phyloP scores from a whole-genome alignment of 768 basidiomycete genomes.

The Aureoboletus auriporus region DNA sequence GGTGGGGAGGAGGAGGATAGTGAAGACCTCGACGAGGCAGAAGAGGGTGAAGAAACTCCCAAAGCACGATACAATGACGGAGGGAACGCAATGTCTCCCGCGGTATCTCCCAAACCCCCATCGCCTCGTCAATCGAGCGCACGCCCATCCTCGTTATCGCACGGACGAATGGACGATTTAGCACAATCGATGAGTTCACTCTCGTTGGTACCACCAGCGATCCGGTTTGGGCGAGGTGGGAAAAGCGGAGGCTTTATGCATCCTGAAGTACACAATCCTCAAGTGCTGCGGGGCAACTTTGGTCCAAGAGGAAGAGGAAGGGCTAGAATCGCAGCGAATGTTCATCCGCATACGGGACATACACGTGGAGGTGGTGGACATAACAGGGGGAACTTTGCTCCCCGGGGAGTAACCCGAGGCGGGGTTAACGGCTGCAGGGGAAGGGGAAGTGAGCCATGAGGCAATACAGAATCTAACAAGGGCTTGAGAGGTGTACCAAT shows the following conservation, averaged over 20 bases:
- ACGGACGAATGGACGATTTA: slow-evolving; percentile 42
- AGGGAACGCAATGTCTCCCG: slow-evolving; percentile 16
- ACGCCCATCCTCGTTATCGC: slow-evolving; percentile 16
- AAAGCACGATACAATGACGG: slow-evolving; percentile 19
- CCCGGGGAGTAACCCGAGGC: slow-evolving; percentile 15
- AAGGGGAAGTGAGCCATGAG: slow-evolving; percentile 13
- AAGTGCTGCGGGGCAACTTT: slow-evolving; percentile 25
- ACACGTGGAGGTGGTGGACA: slow-evolving; percentile 8
- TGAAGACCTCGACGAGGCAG: slow-evolving; percentile 18
- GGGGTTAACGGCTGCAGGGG: slow-evolving; percentile 6
- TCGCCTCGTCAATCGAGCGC: slow-evolving; percentile 19
- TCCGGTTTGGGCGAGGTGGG: slow-evolving; percentile 74
- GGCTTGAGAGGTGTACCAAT: no score
- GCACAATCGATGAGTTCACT: slow-evolving; percentile 43
- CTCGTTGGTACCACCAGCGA: slow-evolving; percentile 61
- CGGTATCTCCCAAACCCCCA: slow-evolving; percentile 13
- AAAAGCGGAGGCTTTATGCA: slow-evolving; percentile 49
- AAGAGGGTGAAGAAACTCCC: slow-evolving; percentile 25
- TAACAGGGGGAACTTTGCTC: slow-evolving; percentile 7
- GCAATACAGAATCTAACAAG: no score
- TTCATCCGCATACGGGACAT: slow-evolving; percentile 15
- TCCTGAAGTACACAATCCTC: slow-evolving; percentile 30
- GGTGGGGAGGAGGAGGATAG: slow-evolving; percentile 12
- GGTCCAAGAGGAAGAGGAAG: slow-evolving; percentile 31
- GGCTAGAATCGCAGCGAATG: slow-evolving; percentile 21